Conservation (phyloP, 2,329 filamentous ascomycete species). For the Hymenoscyphus fraxineus region DNA sequence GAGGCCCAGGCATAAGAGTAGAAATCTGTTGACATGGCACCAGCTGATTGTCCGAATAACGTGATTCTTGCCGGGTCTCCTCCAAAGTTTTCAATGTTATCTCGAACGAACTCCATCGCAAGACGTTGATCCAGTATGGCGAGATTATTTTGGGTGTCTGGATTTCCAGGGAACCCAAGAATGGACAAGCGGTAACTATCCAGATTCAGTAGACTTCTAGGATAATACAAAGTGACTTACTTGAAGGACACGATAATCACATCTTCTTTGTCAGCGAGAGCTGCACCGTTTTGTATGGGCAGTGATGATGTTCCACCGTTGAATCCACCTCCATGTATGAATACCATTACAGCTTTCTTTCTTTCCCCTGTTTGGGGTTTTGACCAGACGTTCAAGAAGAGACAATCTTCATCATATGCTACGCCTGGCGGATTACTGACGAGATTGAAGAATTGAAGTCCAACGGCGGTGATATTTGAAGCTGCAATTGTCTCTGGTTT, state of each 20-base stretch:
- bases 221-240: constrained; percentile 32
- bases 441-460: constrained; percentile 17
- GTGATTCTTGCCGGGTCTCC: constrained; percentile 53
- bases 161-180: constrained; percentile 25
- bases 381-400: constrained; percentile 38
- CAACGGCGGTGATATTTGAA: constrained; percentile 23
- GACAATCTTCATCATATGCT: constrained; percentile 35
- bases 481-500: constrained; percentile 9
- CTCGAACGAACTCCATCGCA: constrained; percentile 54
- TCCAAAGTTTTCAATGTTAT: constrained; percentile 56
- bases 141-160: constrained; percentile 18
- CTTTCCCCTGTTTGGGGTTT: constrained; percentile 30
- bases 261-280: constrained; percentile 41
- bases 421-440: constrained; percentile 1
- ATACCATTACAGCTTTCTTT: constrained; percentile 42
- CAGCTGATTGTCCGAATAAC: constrained; percentile 51
- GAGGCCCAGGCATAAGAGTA: constrained; percentile 25
- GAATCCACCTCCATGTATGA: constrained; percentile 42
- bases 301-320: constrained; percentile 37
- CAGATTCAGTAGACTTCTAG: neutral
- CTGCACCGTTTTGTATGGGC: constrained; percentile 40
- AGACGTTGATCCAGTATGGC: constrained; percentile 59
- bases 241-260: constrained; percentile 44
- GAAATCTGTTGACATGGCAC: constrained; percentile 47
- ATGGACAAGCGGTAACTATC: constrained; percentile 17